Evolutionary conservation across 352 stramenopile species (phyloP).

Genomic region (Phytophthora chlamydospora): DNA sequence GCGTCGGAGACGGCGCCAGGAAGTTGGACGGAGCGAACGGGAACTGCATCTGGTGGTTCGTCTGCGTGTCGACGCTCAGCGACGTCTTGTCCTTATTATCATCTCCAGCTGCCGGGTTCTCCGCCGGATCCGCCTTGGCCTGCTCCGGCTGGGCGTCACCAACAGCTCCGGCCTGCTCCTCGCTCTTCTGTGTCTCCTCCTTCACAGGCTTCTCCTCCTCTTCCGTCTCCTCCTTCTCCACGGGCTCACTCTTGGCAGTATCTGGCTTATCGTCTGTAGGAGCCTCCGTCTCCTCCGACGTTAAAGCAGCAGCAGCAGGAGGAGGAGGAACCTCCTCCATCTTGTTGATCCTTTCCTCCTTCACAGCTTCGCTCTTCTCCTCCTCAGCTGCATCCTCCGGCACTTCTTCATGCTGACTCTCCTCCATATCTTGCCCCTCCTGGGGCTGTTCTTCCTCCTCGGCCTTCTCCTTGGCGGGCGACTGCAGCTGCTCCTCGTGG

Average conservation of each 20-base stretch:
- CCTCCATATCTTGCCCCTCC: slow-evolving; percentile 1
- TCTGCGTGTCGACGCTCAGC: slow-evolving; percentile 24
- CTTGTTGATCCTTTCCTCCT: neutral
- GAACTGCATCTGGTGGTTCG: slow-evolving; percentile 49
- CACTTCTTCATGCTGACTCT: slow-evolving; percentile 2
- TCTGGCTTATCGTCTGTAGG: slow-evolving; percentile 2
- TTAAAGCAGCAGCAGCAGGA: neutral
- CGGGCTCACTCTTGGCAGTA: neutral
- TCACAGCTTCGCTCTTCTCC: neutral
- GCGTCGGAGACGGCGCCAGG: slow-evolving; percentile 67
- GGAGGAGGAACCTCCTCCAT: neutral
- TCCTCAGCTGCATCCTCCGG: neutral
- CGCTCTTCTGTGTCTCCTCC: slow-evolving; percentile 1
- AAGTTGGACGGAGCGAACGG: slow-evolving; percentile 70
- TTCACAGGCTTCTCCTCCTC: neutral
- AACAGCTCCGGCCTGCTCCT: neutral
- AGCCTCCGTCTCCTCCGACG: slow-evolving; percentile 1
- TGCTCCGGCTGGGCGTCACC: slow-evolving; percentile 1
- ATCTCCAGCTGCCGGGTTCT: slow-evolving; percentile 1
- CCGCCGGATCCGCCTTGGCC: neutral
- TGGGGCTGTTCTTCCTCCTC: neutral
- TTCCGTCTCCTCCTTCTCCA: neutral
- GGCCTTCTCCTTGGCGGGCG: slow-evolving; percentile 1
- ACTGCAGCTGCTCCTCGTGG: slow-evolving; percentile 19
- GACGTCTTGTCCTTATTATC: neutral